Base-by-base conservation (phyloP, 495 filamentous ascomycete species). In the Xylaria scruposa region DNA sequence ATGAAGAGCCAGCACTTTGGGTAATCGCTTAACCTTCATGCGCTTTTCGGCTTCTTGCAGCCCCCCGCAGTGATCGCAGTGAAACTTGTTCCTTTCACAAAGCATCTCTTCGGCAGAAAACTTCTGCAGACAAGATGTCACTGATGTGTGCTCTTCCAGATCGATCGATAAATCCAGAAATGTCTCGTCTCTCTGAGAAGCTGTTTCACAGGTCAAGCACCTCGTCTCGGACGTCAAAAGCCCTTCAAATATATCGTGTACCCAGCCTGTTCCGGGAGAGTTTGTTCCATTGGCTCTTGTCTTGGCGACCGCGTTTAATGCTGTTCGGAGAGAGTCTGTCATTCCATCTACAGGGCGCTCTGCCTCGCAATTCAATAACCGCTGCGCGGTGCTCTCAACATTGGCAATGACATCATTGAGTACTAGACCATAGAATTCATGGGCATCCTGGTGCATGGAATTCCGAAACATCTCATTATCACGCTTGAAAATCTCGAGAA, bases 101-200 rank as follows among this genome's bases (percentile, higher is more conserved):
- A 99, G 90, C 97, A 98, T 98, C 81, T 99, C 96, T 74, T 97
- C 96, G 44, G 94, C 94, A 0, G 96, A 99, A 78, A 99, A 99
- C 71, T 97, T 97, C 42, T 92, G 88, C 65, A 99, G 83, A 80
- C 96, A 99, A 17, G 97, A 94, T 3, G 96, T 98, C 2, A 99
- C 96, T 0, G 97, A 98, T 4, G 95, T 94, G 81, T 99, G 94
- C 76, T 98, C 92, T 72, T 97, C 94, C 21, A 99, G 84, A 80
- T 99, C 96, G 65, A 99, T 97, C 6, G 97, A 98, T 40, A 99
- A 85, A 81, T 99, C 96, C 46, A 99, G 80, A 72, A 99, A 99
- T 0, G 94, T 91, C 80, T 99, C 96, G 77, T 99, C 95, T 75
- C 96, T 87, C 75, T 97, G 94, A 1, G 97, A 98, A 42, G 93